Base-by-base conservation (phyloP, 768 basidiomycete species). In the Tricholoma bakamatsutake region DNA sequence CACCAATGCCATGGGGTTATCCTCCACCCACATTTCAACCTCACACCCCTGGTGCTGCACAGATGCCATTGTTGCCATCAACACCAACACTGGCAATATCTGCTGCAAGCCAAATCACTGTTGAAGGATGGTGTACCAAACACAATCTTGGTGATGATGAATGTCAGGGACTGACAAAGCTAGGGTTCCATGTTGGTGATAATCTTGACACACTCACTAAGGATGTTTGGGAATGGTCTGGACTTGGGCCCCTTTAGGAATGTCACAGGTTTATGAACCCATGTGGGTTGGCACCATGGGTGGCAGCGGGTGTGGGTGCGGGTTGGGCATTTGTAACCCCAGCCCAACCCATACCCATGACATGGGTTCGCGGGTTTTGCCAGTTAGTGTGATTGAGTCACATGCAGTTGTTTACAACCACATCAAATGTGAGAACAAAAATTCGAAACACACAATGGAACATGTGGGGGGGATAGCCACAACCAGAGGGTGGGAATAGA, bases 161-260 rank as follows among this genome's bases (percentile, higher is more conserved):
- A 40, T 33, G 37, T 13, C 45, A 50, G 24, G 59, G 59, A n/a
- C 47, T 60, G n/a, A 28, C 24, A 12, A 60, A 60, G 34, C 56
- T 60, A 2, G 55, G 59, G 13, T 60, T 60, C 50, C 42, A n/a
- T 24, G 51, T 54, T 43, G 59, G 56, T 21, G 47, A 57, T 17
- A 27, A 53, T 35, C 18, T 60, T 18, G 37, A 21, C 15, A 21
- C 17, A 50, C 21, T 24, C 21, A 24, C 21, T 24, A 24, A 24
- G 21, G 21, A 24, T 17, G 50, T 33, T 15, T 57, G 59, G 59
- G 39, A 34, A 11, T 60, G 35, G 50, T 51, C 59, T 5, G 56
- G 48, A 33, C 50, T 60, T 40, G 59, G 56, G 13, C 56, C 55
- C n/a, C n/a, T n/a, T n/a, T n/a, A n/a, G n/a, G n/a, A n/a, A n/a